Evolutionary conservation across 2,329 filamentous ascomycete genomes (phyloP), one percentile per base, ranked within the genome.

Genomic region (Stachybotrys chartarum): DNA sequence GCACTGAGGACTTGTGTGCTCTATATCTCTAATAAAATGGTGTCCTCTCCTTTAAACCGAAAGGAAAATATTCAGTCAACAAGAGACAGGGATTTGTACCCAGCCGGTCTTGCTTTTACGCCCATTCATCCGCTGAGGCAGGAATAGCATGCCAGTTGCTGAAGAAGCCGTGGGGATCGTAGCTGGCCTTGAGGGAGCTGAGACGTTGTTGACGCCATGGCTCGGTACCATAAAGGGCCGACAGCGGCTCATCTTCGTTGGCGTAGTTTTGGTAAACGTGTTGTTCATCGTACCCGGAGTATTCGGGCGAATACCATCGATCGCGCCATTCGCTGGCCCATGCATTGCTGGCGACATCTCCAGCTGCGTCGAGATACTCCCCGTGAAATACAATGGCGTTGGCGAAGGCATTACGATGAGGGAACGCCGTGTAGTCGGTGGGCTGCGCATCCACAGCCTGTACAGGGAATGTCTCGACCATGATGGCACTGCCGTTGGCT

Each of bases 391-490:
- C 53, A 3, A 64, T 61, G 10, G 64, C 56, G 44, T 64, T 60
- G 18, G 63, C 55, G 46, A 49, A 49, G 14, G 14, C 16, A 1
- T 59, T 52, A 1, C 63, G 60, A 54, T 64, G 64, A 1, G 63
- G 63, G 30, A 64, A 65, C 7, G 63, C 61, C 18, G 54, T 49
- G 3, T 52, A 56, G 10, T 54, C n/a, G 2, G 17, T 16, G 35
- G 54, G n/a, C 0, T 53, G 44, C 0, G 51, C 42, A 4, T 60
- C 57, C 1, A 65, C 73, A 1, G 74, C 80, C 24, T 74, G 64
- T 7, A 64, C 66, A 1, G 79, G 73, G 65, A 83, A 84, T 3
- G 77, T 77, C 61, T 84, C 81, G 54, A 83, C 78, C 73, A 83
- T 77, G 66, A 82, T 78, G 50, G 83, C 68, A 2, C 63, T 64